A percentile compares a stretch with the other conserved stretches of the same genome.
Conservation (phyloP, 2,329 filamentous ascomycete species). For the Apiospora rasikravindrae region DNA sequence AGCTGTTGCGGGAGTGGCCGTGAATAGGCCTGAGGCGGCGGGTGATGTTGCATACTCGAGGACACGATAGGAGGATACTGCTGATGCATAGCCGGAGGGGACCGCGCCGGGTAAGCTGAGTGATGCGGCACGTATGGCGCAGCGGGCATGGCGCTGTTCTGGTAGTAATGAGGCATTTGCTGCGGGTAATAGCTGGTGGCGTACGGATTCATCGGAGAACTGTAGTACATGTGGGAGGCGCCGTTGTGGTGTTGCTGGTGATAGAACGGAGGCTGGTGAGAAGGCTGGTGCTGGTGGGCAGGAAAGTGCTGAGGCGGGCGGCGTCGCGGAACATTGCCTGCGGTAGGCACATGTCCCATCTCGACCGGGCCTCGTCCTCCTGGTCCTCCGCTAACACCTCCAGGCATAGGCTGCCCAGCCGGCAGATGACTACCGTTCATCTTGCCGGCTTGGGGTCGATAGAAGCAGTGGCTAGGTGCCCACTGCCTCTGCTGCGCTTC, state of each 20-base stretch:
- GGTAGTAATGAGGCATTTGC: conserved; percentile 67
- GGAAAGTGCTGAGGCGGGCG: conserved; percentile 40
- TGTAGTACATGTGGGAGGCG: conserved; percentile 52
- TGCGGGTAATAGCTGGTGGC: conserved; percentile 56
- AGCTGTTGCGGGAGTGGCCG: conserved; percentile 48
- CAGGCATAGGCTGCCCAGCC: conserved; percentile 71
- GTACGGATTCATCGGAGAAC: conserved; percentile 56
- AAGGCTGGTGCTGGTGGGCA: conserved; percentile 39
- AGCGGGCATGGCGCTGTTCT: conserved; percentile 53
- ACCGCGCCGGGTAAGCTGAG: conserved; percentile 25
- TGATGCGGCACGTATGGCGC: conserved; percentile 43
- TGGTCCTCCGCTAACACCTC: conserved; percentile 38
- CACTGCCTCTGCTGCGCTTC: conserved; percentile 34
- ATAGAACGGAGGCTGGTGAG: conserved; percentile 44
- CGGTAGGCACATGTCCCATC: conserved; percentile 38
- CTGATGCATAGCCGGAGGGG: conserved; percentile 48
- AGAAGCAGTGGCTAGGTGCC: conserved; percentile 29
- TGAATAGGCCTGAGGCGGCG: conserved; percentile 51
- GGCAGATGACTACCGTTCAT: conserved; percentile 80
- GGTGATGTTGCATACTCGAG: conserved; percentile 38
- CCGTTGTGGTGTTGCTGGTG: conserved; percentile 50
- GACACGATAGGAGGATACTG: conserved; percentile 60
- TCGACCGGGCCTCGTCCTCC: conserved; percentile 32
- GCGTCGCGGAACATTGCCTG: conserved; percentile 32
- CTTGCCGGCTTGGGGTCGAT: conserved; percentile 68